Percentiles rank a stretch among this genome's conserved stretches.
These are phyloP conservation scores for Dacryopinax primogenitus DNA, from an alignment of 768 basidiomycete species.

Conservation along the genomic window DNA sequence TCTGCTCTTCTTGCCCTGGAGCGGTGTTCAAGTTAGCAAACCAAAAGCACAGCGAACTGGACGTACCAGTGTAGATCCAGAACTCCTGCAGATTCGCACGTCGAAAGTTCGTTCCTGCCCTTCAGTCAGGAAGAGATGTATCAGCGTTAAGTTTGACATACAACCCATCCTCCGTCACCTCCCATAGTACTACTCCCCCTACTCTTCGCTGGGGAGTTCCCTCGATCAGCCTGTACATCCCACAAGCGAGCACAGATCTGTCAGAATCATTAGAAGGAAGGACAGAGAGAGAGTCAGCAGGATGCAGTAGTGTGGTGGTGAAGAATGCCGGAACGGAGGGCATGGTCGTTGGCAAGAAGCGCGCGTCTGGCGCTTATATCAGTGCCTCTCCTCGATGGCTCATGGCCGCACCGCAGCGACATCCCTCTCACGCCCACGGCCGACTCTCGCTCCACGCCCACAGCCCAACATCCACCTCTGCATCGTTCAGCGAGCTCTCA, in stretches of 20 bases:
- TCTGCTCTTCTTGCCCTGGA: background rate
- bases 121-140: background rate
- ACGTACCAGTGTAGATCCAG: background rate
- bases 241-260: background rate
- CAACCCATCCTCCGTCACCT: background rate
- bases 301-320: background rate
- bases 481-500: slow-evolving; percentile 58
- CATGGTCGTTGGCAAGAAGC: too few relatives aligned
- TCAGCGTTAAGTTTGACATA: background rate
- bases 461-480: slow-evolving; percentile 32
- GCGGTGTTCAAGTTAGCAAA: too few relatives aligned
- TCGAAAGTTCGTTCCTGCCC: background rate
- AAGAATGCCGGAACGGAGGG: background rate
- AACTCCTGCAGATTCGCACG: background rate
- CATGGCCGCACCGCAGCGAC: background rate
- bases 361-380: too few relatives aligned
- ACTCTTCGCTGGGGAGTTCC: background rate
- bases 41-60: too few relatives aligned
- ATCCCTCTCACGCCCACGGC: slow-evolving; percentile 15
- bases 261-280: background rate
- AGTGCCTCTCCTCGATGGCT: background rate
- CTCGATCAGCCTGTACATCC: background rate
- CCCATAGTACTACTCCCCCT: background rate
- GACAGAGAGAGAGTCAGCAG: background rate
- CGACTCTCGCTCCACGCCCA: slow-evolving; percentile 22